Conservation (phyloP, 768 basidiomycete genomes). For the Tylopilus subfusipes region DNA sequence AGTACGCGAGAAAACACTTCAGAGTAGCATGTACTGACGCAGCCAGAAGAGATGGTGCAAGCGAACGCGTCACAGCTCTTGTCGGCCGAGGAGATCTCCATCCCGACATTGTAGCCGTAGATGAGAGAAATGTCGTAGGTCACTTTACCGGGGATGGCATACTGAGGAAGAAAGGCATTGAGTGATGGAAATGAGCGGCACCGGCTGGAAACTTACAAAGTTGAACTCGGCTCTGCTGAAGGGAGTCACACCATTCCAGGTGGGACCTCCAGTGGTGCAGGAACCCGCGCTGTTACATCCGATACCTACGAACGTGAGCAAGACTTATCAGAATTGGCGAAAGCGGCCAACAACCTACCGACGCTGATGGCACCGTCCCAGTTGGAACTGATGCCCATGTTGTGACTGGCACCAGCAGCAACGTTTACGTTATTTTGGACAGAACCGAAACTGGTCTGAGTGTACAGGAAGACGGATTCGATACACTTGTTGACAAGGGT, state of each 20-base stretch:
- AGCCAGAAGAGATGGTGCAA: no score
- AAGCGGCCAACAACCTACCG: constrained; percentile 14
- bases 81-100: constrained; percentile 31
- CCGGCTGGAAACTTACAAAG: constrained; percentile 17
- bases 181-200: not conserved
- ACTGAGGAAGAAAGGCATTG: constrained; percentile 3
- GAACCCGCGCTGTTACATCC: constrained; percentile 23
- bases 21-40: constrained; percentile 14
- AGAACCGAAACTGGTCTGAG: constrained; percentile 27
- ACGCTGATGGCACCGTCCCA: constrained; percentile 33
- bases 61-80: constrained; percentile 24
- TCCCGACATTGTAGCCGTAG: no score
- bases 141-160: constrained; percentile 23
- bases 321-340: no score
- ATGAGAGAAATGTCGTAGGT: no score
- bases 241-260: constrained; percentile 29
- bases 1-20: not conserved
- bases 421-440: constrained; percentile 27
- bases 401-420: constrained; percentile 19
- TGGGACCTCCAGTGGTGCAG: constrained; percentile 30
- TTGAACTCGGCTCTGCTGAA: constrained; percentile 34
- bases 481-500: constrained; percentile 25
- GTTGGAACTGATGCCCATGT: constrained; percentile 31
- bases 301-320: constrained; percentile 22
- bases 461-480: constrained; percentile 29